Percentiles rank a stretch among this genome's conserved stretches.
Evolutionary conservation across 345 rosid genomes (phyloP).

Genomic region (Salix purpurea): DNA sequence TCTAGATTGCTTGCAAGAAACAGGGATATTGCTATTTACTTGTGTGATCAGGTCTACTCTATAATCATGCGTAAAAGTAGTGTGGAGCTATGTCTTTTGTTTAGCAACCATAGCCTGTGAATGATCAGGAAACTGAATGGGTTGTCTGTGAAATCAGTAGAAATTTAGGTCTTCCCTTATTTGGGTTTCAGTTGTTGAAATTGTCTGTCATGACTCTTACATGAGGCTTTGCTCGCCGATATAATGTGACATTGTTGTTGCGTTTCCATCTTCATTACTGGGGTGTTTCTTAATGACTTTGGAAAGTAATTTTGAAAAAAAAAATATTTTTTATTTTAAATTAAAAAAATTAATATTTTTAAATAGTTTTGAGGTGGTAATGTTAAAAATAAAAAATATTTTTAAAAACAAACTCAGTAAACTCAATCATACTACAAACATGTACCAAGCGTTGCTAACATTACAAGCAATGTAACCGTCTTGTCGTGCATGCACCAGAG

Average conservation of each 20-base stretch:
- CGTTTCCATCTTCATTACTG: not conserved
- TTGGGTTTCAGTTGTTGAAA: not conserved
- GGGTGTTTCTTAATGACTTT: no score
- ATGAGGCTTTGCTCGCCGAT: not conserved
- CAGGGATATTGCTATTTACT: not conserved
- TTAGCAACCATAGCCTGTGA: not conserved
- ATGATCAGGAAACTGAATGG: not conserved
- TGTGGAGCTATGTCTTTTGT: not conserved
- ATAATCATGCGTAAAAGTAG: not conserved
- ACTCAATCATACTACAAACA: no score
- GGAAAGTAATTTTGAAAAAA: no score
- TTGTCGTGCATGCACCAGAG: not conserved
- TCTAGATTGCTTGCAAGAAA: not conserved
- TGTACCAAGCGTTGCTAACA: not conserved
- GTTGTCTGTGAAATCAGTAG: not conserved
- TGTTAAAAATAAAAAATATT: no score
- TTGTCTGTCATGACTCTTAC: not conserved
- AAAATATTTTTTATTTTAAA: no score
- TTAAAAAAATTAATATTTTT: no score
- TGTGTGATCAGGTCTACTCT: not conserved
- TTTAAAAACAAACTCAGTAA: no score
- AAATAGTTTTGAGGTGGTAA: no score
- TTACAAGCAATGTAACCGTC: not conserved
- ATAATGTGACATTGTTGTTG: not conserved
- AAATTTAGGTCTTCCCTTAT: not conserved